A percentile compares a stretch with the other conserved stretches of the same genome.
phyloP scores from a whole-genome alignment of 2,329 filamentous ascomycete genomes.

The Elsinoe perseae region DNA sequence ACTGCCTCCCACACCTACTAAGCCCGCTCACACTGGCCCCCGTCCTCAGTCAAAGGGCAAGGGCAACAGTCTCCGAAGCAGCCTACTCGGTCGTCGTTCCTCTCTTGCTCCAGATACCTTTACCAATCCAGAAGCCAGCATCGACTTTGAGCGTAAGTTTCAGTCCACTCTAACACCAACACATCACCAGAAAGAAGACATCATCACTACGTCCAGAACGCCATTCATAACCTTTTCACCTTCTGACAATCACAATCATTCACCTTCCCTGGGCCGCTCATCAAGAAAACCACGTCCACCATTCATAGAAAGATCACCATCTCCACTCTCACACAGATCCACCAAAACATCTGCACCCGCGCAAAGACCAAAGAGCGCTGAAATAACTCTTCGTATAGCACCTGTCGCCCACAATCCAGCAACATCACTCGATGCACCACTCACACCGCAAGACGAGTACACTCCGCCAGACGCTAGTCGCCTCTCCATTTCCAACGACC shows the following conservation, averaged over 20 bases:
- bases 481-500: constrained; percentile 67
- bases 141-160: constrained; percentile 34
- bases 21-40: constrained; percentile 46
- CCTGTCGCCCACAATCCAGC: constrained; percentile 35
- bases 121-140: constrained; percentile 29
- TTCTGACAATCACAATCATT: constrained; percentile 29
- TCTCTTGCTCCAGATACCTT: constrained; percentile 43
- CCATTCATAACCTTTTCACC: constrained; percentile 30
- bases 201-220: constrained; percentile 20
- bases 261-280: constrained; percentile 32
- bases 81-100: constrained; percentile 41
- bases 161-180: constrained; percentile 23
- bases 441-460: constrained; percentile 67
- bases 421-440: constrained; percentile 53
- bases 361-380: constrained; percentile 22
- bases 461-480: constrained; percentile 72
- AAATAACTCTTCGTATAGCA: constrained; percentile 19
- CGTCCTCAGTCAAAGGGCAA: constrained; percentile 42
- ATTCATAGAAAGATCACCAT: constrained; percentile 31
- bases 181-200: constrained; percentile 11
- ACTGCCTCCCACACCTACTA: constrained; percentile 89
- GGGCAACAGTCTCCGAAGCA: constrained; percentile 45
- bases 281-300: constrained; percentile 34
- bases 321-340: constrained; percentile 35
- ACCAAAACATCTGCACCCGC: constrained; percentile 14